phyloP scores from a whole-genome alignment of 2,329 filamentous ascomycete genomes.

The Phyllosticta citribraziliensis region DNA sequence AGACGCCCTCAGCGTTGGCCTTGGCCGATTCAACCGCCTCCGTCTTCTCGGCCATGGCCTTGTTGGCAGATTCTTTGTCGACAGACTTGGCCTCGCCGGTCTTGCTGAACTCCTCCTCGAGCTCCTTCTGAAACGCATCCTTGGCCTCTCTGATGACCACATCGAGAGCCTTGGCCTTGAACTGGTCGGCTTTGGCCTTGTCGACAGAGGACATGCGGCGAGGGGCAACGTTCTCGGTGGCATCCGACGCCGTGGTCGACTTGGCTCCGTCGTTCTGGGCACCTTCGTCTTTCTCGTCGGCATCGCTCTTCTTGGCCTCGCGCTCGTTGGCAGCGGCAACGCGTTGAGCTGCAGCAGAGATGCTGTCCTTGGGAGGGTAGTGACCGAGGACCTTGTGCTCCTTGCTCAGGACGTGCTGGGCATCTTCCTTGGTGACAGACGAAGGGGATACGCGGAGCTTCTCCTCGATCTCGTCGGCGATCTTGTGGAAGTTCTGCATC shows the following conservation, averaged over 20 bases:
- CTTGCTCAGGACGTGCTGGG: constrained; percentile 17
- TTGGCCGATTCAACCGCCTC: neutral
- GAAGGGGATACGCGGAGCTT: constrained; percentile 19
- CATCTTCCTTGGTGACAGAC: constrained; percentile 23
- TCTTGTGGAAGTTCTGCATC: neutral
- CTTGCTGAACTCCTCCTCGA: neutral
- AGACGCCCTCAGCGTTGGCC: neutral
- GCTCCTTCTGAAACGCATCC: neutral
- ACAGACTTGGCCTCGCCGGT: neutral
- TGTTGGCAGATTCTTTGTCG: neutral
- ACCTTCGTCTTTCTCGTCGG: constrained; percentile 3
- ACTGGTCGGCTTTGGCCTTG: neutral
- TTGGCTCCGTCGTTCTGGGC: constrained; percentile 14
- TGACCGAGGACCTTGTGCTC: constrained; percentile 5
- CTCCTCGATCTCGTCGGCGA: neutral
- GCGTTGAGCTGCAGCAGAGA: constrained; percentile 7
- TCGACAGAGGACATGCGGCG: neutral
- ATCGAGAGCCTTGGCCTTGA: neutral
- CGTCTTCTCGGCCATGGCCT: neutral
- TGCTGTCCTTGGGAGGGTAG: constrained; percentile 5
- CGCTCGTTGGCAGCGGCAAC: constrained; percentile 19
- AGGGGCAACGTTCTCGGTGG: neutral
- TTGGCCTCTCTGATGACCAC: neutral
- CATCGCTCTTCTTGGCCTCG: constrained; percentile 10
- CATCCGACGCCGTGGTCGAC: neutral